These are phyloP conservation scores for Pseudogymnoascus sp. DNA, from an alignment of 2,329 filamentous ascomycete species.

Conservation along the genomic window DNA sequence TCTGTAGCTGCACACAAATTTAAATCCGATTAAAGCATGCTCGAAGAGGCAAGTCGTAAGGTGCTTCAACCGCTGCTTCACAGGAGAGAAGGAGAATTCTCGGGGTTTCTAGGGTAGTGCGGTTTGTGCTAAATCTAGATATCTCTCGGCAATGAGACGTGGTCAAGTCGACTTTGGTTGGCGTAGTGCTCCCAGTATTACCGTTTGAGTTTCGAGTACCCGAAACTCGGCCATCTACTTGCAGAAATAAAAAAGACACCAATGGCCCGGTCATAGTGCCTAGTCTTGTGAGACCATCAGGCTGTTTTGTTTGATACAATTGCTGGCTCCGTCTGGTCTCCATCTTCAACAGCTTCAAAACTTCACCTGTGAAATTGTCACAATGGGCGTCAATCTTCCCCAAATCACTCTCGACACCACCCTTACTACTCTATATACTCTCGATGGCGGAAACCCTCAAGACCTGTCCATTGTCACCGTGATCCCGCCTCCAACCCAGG, in stretches of 20 bases:
- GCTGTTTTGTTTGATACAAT: not conserved
- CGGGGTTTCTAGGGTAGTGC: not conserved
- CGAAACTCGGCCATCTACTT: not conserved
- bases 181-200: not conserved
- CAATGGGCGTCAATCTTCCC: no score
- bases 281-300: not conserved
- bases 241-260: not conserved
- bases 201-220: not conserved
- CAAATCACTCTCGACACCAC: no score
- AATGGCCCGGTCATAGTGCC: not conserved
- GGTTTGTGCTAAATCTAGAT: not conserved
- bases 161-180: not conserved
- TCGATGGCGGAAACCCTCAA: no score
- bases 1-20: not conserved
- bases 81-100: not conserved
- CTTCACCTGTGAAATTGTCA: no score
- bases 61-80: not conserved
- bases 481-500: constrained; percentile 14
- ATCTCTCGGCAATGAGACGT: not conserved
- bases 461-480: no score
- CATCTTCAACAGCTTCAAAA: no score
- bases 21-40: not conserved
- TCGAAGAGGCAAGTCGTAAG: not conserved
- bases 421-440: no score
- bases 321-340: not conserved